Percentiles rank a stretch among this genome's conserved stretches.
phyloP scores from a whole-genome alignment of 306 rosid species.

The Prunus mongolica region DNA sequence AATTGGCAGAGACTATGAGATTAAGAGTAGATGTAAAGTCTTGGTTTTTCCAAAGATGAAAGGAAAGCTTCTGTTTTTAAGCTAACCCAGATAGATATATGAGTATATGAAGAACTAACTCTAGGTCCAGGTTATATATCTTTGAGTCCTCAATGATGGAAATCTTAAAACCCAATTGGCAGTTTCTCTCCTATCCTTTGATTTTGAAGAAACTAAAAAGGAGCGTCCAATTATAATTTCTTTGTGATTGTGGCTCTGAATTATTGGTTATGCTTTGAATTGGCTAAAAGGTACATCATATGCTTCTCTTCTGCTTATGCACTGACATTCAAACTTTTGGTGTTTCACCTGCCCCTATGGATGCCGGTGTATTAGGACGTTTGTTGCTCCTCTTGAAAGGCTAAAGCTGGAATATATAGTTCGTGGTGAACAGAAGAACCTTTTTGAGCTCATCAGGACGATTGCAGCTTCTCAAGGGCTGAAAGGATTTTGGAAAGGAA shows the following conservation, averaged over 20 bases:
- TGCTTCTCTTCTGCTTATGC: not conserved
- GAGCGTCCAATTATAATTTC: not conserved
- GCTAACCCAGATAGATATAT: not conserved
- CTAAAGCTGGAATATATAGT: conserved; percentile 91
- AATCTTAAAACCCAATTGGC: not conserved
- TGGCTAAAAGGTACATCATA: not conserved
- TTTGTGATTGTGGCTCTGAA: not conserved
- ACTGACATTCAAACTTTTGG: not conserved
- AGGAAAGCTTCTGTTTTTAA: not conserved
- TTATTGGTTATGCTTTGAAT: not conserved
- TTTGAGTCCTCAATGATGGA: not conserved
- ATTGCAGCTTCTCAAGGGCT: conserved; percentile 84
- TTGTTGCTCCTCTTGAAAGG: conserved; percentile 96
- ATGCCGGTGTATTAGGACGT: conserved; percentile 47
- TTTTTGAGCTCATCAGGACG: conserved; percentile 58
- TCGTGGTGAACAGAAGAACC: conserved; percentile 78
- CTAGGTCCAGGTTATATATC: not conserved
- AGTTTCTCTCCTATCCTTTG: not conserved
- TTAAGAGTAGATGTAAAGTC: not conserved
- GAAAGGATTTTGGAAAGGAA: conserved; percentile 96
- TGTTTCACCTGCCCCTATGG: not conserved
- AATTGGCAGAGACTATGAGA: not conserved
- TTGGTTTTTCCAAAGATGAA: not conserved
- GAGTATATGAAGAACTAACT: not conserved
- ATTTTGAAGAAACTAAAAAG: not conserved